Conservation (phyloP, 345 rosid species). For the Dimocarpus longan region DNA sequence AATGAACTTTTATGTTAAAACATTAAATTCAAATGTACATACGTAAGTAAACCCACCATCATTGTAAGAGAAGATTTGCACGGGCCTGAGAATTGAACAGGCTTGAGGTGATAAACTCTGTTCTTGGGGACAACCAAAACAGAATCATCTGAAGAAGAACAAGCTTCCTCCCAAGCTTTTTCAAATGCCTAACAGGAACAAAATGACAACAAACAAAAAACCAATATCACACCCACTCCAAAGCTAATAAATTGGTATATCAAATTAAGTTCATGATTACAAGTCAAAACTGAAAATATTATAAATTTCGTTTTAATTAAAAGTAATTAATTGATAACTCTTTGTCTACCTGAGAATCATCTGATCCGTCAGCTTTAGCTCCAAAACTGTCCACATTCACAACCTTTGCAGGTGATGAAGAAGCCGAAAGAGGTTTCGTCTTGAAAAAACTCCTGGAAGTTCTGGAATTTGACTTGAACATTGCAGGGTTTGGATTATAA, state of each 20-base stretch:
- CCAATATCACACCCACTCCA: not conserved
- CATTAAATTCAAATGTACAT: not conserved
- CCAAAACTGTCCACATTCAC: constrained; percentile 55
- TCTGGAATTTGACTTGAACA: not conserved
- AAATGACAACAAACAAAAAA: not conserved
- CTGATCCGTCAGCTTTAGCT: constrained; percentile 59
- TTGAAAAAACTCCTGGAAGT: not conserved
- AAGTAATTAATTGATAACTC: too few relatives aligned
- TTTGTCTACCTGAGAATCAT: constrained; percentile 52
- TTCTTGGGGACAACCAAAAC: constrained; percentile 52
- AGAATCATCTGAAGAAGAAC: constrained; percentile 44
- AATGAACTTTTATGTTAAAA: too few relatives aligned
- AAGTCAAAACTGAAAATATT: too few relatives aligned
- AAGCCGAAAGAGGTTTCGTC: constrained; percentile 12
- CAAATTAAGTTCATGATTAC: not conserved
- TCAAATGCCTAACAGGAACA: constrained; percentile 49
- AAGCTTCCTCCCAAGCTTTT: constrained; percentile 65
- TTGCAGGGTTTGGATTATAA: not conserved
- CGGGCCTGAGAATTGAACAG: constrained; percentile 77
- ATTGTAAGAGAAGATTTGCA: constrained; percentile 58
- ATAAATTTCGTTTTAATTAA: too few relatives aligned
- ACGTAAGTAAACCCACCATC: constrained; percentile 43
- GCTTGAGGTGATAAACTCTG: constrained; percentile 58
- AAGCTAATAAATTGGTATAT: not conserved
- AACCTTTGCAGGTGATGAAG: constrained; percentile 20